Evolutionary conservation across 2,329 filamentous ascomycete species (phyloP), one percentile per base, ranked within the genome.

Genomic region (Rugonectria rugulosa): DNA sequence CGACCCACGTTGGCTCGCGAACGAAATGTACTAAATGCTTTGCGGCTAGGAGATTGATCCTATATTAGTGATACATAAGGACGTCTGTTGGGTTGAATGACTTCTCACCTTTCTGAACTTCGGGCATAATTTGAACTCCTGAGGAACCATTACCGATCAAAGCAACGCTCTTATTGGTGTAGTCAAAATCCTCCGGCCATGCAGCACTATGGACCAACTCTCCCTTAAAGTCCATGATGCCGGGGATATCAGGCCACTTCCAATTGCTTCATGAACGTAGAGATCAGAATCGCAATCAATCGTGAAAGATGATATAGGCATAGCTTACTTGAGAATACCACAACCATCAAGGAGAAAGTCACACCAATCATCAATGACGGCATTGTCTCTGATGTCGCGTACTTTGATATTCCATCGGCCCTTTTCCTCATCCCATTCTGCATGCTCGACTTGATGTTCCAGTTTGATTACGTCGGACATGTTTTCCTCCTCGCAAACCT

Each of bases 121-220:
- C 47, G 9, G 57, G 53, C 3, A 59, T 3, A 21, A 59, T 59
- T 20, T 59, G 57, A 5, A 59, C 53, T 11, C 48, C 57, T n/a
- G 53, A 53, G 14, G 53, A 57, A 9, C 57, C 57, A 43, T 44
- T 48, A 12, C 57, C 57, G 38, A 59, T 52, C 7, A 57, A 8
- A 1, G 57, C 57, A 14, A 59, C 34, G 2, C 12, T 49, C 26
- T 57, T 59, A 17, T 29, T 29, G 2, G 38, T 19, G 19, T 20
- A 45, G 2, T 46, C 14, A 14, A 48, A 56, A 15, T 8, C 21
- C 3, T 42, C 15, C 3, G 47, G 34, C 43, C 49, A 57, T 19
- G 42, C 42, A 7, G 57, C 48, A 21, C 53, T 57, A 17, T 59
- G 57, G 6, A 57, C n/a, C n/a, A 59, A 15, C 6, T 32, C 26